Conservation (phyloP, 495 filamentous ascomycete species). For the Annulohypoxylon nitens region DNA sequence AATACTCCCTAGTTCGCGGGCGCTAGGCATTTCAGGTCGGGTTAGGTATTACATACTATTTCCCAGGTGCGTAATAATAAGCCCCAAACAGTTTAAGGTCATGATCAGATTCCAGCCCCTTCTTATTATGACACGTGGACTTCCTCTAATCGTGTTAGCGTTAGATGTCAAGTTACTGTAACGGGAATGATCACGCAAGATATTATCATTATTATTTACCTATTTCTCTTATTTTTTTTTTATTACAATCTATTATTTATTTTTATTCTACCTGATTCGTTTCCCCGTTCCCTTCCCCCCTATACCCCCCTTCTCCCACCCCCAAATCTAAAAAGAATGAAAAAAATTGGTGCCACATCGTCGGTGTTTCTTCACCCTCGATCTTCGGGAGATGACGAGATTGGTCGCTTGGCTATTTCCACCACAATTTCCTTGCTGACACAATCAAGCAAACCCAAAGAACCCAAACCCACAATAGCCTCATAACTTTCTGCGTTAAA, state of each 20-base stretch:
- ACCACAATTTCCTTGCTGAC: slow-evolving; percentile 48
- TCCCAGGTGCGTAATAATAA: slow-evolving; percentile 27
- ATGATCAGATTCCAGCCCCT: slow-evolving; percentile 43
- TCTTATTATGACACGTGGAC: slow-evolving; percentile 49
- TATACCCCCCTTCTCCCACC: slow-evolving; percentile 4
- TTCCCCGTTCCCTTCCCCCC: slow-evolving; percentile 3
- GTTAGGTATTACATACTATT: background rate
- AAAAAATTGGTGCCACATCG: slow-evolving; percentile 51
- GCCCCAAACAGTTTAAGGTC: slow-evolving; percentile 39
- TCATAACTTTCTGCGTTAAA: slow-evolving; percentile 7
- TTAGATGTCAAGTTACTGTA: slow-evolving; percentile 29
- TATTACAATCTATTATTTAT: background rate
- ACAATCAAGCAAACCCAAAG: slow-evolving; percentile 22
- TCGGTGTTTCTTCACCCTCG: slow-evolving; percentile 52
- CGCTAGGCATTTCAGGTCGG: background rate
- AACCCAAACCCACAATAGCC: slow-evolving; percentile 25
- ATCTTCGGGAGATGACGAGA: slow-evolving; percentile 56
- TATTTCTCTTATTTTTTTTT: too few species aligned
- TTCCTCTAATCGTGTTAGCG: slow-evolving; percentile 43
- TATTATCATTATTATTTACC: background rate
- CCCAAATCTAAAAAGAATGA: slow-evolving; percentile 37
- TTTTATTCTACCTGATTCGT: slow-evolving; percentile 6
- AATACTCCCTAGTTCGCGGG: background rate
- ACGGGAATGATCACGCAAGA: slow-evolving; percentile 38
- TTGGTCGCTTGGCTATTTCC: slow-evolving; percentile 49